Percentiles rank a stretch among this genome's conserved stretches.
phyloP scores from a whole-genome alignment of 768 basidiomycete species.

The Collybiopsis confluens region DNA sequence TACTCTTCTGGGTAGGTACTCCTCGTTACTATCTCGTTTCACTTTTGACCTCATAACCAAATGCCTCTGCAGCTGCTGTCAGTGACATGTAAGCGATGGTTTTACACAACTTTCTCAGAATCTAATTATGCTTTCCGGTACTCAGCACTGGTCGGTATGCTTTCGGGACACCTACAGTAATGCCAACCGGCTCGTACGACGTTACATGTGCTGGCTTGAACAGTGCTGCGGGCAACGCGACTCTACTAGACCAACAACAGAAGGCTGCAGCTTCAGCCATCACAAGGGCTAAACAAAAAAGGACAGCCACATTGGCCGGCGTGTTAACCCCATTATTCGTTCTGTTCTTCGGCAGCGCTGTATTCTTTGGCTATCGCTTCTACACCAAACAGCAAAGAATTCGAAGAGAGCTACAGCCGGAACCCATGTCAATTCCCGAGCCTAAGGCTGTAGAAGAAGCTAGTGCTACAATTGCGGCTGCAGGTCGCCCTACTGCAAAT shows the following conservation, averaged over 20 bases:
- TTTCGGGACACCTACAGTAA: conserved; percentile 21
- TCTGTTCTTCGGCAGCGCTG: conserved; percentile 20
- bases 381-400: conserved; percentile 7
- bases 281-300: conserved; percentile 15
- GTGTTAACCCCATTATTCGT: conserved; percentile 26
- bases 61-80: conserved; percentile 26
- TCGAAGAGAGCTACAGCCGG: neutral
- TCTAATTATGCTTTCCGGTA: neutral
- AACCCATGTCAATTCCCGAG: conserved; percentile 11
- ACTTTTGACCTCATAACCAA: neutral
- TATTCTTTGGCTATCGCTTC: conserved; percentile 14
- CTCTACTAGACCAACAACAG: conserved; percentile 12
- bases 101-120: neutral
- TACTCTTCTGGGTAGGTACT: conserved; percentile 32
- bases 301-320: conserved; percentile 23
- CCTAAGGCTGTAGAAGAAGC: conserved; percentile 12
- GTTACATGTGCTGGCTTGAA: conserved; percentile 26
- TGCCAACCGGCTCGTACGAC: conserved; percentile 23
- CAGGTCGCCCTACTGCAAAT: neutral
- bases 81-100: conserved; percentile 35
- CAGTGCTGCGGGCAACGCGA: conserved; percentile 23
- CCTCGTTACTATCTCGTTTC: neutral
- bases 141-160: conserved; percentile 36
- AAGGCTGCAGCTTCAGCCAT: conserved; percentile 11
- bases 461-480: neutral